Base-by-base conservation (phyloP, 2,329 filamentous ascomycete species). In the Myriosclerotinia curreyana region DNA sequence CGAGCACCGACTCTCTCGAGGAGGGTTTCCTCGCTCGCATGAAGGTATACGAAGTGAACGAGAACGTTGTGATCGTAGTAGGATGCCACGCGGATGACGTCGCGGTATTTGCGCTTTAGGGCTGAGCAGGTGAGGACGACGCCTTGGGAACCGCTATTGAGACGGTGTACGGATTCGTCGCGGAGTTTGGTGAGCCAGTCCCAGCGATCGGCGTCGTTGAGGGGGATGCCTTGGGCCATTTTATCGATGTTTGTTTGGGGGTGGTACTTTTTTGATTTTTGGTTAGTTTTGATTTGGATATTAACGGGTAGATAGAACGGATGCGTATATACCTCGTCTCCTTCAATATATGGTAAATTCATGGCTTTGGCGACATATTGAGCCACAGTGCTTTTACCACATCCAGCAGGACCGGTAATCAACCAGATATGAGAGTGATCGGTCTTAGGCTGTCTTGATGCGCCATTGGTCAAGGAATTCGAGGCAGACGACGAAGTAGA, bases 101-200 rank as follows among this genome's bases (percentile, higher is more conserved):
- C 95, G 71, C 95, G 88, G 81, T 99, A 99, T 79, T 96, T 97
- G 76, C 91, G 90, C 82, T 98, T 98, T 62, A 99, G 83, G 1
- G 94, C 95, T 15, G 92, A 96, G 82, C 95, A 99, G 61, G 95
- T 96, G 66, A 99, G 84, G 58, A 99, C 91, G n/a, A 97, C 95
- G 56, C 92, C 89, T 38, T 83, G 78, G 22, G 84, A 81, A 46
- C 86, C 86, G 51, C 74, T 60, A 55, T 69, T 67, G 56, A 89
- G 79, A 59, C 79, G 79, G 61, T 78, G 77, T 63, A 87, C 80
- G 8, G 86, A 85, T 72, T 87, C 88, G 69, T 91, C 84, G 68
- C 91, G 89, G 17, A 95, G 82, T 15, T 82, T 81, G 54, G 89
- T 91, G 68, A 99, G 86, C 95, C 95, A 99, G 79, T 97, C 94